phyloP scores from a whole-genome alignment of 2,329 filamentous ascomycete species.

The Alternaria sp. region DNA sequence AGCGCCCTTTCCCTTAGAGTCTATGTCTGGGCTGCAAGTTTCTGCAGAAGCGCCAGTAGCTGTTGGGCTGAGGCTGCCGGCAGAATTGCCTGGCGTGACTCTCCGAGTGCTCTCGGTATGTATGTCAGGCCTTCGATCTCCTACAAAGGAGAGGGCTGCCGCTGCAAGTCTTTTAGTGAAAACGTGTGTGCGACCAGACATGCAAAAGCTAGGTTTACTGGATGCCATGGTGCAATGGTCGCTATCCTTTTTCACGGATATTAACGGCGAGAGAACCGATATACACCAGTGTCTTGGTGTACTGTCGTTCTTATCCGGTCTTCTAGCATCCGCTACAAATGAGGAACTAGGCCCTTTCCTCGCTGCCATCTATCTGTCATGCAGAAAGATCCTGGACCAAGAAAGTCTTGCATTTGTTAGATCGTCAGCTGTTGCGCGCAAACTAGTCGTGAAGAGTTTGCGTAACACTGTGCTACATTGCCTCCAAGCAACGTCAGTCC shows the following conservation, averaged over 20 bases:
- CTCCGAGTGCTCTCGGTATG: conserved; percentile 75
- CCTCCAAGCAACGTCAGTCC: conserved; percentile 55
- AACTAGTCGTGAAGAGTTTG: conserved; percentile 84
- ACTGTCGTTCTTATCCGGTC: conserved; percentile 79
- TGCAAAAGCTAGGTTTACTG: conserved; percentile 80
- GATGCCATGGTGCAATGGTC: conserved; percentile 76
- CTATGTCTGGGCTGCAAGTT: conserved; percentile 71
- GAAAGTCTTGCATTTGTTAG: conserved; percentile 65
- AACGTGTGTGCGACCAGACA: conserved; percentile 83
- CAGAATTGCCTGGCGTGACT: conserved; percentile 73
- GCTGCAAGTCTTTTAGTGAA: conserved; percentile 85
- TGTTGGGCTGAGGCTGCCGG: conserved; percentile 64
- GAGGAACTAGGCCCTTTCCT: conserved; percentile 77
- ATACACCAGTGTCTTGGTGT: conserved; percentile 82
- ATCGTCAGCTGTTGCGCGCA: conserved; percentile 81
- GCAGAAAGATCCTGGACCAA: conserved; percentile 66
- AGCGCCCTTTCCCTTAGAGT: conserved; percentile 88
- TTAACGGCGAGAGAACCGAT: conserved; percentile 54
- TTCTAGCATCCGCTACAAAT: conserved; percentile 76
- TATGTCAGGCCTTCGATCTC: conserved; percentile 73
- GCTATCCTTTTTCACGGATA: conserved; percentile 65
- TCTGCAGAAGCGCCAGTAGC: conserved; percentile 40
- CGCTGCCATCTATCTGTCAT: conserved; percentile 70
- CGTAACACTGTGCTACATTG: conserved; percentile 76
- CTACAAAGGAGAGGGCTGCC: conserved; percentile 89